Percentiles rank a stretch among this genome's conserved stretches.
Evolutionary conservation across 495 filamentous ascomycete genomes (phyloP).

Genomic region (Penicillium antarcticum): DNA sequence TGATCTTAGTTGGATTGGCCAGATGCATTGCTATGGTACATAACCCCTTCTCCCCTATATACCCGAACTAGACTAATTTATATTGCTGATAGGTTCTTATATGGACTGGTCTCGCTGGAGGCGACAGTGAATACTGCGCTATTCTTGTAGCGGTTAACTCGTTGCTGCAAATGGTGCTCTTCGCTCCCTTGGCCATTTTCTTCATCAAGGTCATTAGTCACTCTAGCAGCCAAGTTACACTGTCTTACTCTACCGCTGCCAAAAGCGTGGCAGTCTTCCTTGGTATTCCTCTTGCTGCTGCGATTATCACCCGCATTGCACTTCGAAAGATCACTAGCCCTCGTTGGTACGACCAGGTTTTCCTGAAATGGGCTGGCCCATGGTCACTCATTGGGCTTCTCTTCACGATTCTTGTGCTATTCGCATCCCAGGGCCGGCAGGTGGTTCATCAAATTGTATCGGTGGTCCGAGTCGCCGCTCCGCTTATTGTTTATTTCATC

Average conservation of each 20-base stretch:
- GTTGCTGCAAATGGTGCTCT: slow-evolving; percentile 81
- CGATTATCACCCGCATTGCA: slow-evolving; percentile 67
- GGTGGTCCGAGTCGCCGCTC: slow-evolving; percentile 77
- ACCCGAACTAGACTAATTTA: slow-evolving; percentile 3
- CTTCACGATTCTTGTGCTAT: slow-evolving; percentile 82
- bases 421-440: slow-evolving; percentile 74
- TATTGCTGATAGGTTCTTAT: slow-evolving; percentile 57
- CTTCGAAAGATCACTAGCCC: slow-evolving; percentile 44
- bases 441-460: slow-evolving; percentile 83
- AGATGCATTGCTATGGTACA: slow-evolving; percentile 80
- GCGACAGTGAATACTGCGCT: slow-evolving; percentile 81
- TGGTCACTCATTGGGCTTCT: slow-evolving; percentile 81
- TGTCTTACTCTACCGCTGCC: slow-evolving; percentile 70
- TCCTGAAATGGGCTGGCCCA: slow-evolving; percentile 64
- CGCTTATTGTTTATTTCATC: slow-evolving; percentile 75
- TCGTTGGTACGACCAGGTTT: slow-evolving; percentile 63
- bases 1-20: slow-evolving; percentile 75
- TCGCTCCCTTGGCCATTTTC: slow-evolving; percentile 73
- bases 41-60: not conserved
- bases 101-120: slow-evolving; percentile 75
- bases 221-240: slow-evolving; percentile 25
- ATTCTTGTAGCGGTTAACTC: slow-evolving; percentile 89
- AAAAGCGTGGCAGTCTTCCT: slow-evolving; percentile 80
- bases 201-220: slow-evolving; percentile 68
- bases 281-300: slow-evolving; percentile 78